Evolutionary conservation across 306 rosid genomes (phyloP).

Genomic region (Ziziphus jujuba): DNA sequence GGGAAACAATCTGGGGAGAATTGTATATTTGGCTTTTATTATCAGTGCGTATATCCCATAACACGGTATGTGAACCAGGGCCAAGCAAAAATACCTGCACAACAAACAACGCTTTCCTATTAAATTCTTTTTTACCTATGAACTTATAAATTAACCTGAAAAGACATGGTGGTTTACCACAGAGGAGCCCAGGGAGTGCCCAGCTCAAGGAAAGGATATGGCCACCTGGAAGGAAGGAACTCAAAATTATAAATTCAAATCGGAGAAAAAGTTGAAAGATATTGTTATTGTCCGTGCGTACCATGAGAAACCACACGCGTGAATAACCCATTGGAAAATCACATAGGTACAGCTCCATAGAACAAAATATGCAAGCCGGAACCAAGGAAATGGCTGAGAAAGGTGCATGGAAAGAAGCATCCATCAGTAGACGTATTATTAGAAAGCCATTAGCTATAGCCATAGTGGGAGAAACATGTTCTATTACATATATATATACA

Average conservation of each 20-base stretch:
- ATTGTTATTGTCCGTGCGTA: slow-evolving; percentile 2
- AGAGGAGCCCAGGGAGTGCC: slow-evolving; percentile 70
- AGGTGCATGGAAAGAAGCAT: not conserved
- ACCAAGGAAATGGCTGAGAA: slow-evolving; percentile 78
- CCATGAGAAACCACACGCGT: slow-evolving; percentile 51
- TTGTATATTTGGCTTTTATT: slow-evolving; percentile 49
- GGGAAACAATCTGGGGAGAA: slow-evolving; percentile 59
- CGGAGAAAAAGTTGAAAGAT: not conserved
- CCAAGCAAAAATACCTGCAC: slow-evolving; percentile 69
- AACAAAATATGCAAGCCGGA: slow-evolving; percentile 70
- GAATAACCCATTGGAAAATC: slow-evolving; percentile 71
- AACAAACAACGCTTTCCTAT: not conserved
- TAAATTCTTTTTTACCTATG: not conserved
- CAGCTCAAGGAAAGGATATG: slow-evolving; percentile 86
- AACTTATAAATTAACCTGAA: not conserved
- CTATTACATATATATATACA: too few relatives aligned
- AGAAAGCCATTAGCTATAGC: not conserved
- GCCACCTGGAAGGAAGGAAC: slow-evolving; percentile 50
- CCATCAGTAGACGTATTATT: not conserved
- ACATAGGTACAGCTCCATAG: slow-evolving; percentile 68
- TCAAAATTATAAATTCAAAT: not conserved
- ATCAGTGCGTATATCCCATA: slow-evolving; percentile 63
- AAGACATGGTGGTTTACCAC: slow-evolving; percentile 49
- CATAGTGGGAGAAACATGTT: too few relatives aligned
- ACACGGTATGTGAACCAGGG: slow-evolving; percentile 69